Evolutionary conservation across 2,329 filamentous ascomycete genomes (phyloP).

Genomic region (Mycosphaerelloides madeirae): DNA sequence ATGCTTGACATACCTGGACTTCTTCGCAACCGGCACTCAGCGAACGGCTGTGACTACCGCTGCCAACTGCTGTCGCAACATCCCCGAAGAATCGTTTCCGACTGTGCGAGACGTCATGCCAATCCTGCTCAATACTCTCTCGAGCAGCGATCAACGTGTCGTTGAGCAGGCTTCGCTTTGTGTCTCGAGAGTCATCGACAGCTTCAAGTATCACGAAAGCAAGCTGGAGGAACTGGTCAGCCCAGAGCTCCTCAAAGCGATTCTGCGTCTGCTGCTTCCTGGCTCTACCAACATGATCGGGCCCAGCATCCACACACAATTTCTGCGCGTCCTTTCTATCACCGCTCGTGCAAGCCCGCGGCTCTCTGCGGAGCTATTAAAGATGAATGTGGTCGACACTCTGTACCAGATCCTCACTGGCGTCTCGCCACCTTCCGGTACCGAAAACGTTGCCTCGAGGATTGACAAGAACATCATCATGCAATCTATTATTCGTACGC

Average conservation of each 20-base stretch:
- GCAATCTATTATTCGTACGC: slow-evolving; percentile 94
- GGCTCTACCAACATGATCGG: slow-evolving; percentile 95
- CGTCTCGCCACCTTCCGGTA: slow-evolving; percentile 79
- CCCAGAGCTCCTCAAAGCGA: slow-evolving; percentile 75
- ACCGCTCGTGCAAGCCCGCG: slow-evolving; percentile 82
- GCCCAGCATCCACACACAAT: slow-evolving; percentile 91
- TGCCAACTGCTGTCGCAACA: slow-evolving; percentile 96
- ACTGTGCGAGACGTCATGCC: slow-evolving; percentile 96
- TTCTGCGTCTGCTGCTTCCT: slow-evolving; percentile 81
- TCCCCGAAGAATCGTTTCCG: slow-evolving; percentile 86
- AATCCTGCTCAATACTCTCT: slow-evolving; percentile 81
- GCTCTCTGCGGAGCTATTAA: slow-evolving; percentile 84
- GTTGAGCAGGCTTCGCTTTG: slow-evolving; percentile 95
- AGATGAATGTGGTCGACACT: slow-evolving; percentile 95
- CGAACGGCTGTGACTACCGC: slow-evolving; percentile 94
- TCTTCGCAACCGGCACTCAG: slow-evolving; percentile 95
- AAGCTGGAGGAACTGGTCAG: slow-evolving; percentile 92
- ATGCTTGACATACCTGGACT: slow-evolving; percentile 93
- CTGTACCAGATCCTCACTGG: slow-evolving; percentile 96
- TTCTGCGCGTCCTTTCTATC: slow-evolving; percentile 85
- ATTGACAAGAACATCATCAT: slow-evolving; percentile 97
- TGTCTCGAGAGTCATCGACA: slow-evolving; percentile 92
- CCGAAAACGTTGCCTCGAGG: slow-evolving; percentile 73
- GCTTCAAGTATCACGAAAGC: slow-evolving; percentile 81
- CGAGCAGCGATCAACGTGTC: slow-evolving; percentile 90